Evolutionary conservation across 352 stramenopile species (phyloP), one percentile per base, ranked within the genome.

Genomic region (Globisporangium okanoganense): DNA sequence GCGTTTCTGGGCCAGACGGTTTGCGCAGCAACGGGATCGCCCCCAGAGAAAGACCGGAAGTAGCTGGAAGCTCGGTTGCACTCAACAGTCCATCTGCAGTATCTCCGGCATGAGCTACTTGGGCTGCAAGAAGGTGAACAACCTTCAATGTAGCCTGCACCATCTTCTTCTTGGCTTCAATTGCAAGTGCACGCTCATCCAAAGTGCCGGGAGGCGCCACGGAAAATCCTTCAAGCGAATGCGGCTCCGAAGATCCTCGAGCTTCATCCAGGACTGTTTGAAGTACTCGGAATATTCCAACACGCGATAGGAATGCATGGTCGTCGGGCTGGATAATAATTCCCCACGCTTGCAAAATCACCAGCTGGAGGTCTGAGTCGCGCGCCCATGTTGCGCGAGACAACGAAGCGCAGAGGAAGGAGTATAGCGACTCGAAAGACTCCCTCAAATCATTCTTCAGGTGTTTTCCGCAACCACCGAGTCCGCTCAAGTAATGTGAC

Each of bases 241-340:
- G 58, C 31, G 57, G 52, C 58, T 85, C 79, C 14, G 68, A 72
- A 12, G 75, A 85, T 20, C 78, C 79, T 67, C 88, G 78, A 4
- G 84, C 86, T 68, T 95, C 85, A 56, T 95, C 85, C 14, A 97
- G 58, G 12, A 97, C 88, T n/a, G 85, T 95, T 64, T 97, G 88
- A 16, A 97, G 66, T 35, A 96, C 86, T 36, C 88, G 75, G 62
- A 97, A 97, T 65, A 97, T 88, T 1, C 87, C 85, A 38, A 96
- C 84, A 41, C 88, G 84, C 24, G 88, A 97, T 22, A 97, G 73
- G 56, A 97, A 97, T 2, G 88, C 83, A 63, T 97, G 88, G 57
- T 97, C 88, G 47, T 96, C 87, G 13, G 85, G 85, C 40, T 82
- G 74, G 43, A 97, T 94, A n/a, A 93, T 80, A 27, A 95, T 89